Evolutionary conservation across 441 rosid species (phyloP).

Genomic region (California macrophylla): DNA sequence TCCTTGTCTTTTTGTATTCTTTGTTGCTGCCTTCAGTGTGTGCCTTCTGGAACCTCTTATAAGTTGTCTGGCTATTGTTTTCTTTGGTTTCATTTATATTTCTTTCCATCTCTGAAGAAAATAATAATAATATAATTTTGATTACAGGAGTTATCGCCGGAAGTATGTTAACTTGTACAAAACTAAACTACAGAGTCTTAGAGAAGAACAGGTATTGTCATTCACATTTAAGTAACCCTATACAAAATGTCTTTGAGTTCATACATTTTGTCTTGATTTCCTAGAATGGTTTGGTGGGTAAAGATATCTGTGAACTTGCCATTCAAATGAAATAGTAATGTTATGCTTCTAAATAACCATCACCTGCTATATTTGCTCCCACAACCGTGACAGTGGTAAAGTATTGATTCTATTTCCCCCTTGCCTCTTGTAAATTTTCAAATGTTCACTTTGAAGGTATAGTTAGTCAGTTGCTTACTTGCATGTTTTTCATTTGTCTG

Average conservation of each 20-base stretch:
- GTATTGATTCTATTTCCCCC: neutral
- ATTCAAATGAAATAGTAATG: neutral
- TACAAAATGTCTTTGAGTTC: slow-evolving; percentile 8
- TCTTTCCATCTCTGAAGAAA: slow-evolving; percentile 16
- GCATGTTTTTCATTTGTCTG: slow-evolving; percentile 18
- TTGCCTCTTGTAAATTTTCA: neutral
- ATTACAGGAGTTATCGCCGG: slow-evolving; percentile 59
- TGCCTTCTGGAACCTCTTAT: neutral
- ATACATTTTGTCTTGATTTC: neutral
- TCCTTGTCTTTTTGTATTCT: neutral
- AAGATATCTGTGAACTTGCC: neutral
- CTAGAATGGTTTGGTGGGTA: neutral
- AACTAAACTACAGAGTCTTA: slow-evolving; percentile 65
- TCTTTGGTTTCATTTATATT: neutral
- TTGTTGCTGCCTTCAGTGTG: neutral
- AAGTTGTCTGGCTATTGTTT: neutral
- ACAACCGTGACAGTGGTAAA: neutral
- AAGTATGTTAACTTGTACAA: slow-evolving; percentile 69
- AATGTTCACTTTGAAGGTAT: neutral
- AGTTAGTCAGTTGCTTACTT: slow-evolving; percentile 6
- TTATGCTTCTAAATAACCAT: neutral
- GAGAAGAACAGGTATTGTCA: slow-evolving; percentile 53
- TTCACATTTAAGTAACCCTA: slow-evolving; percentile 5
- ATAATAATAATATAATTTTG: slow-evolving; percentile 8
- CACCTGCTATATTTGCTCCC: neutral